Percentiles rank a stretch among this genome's conserved stretches.
Evolutionary conservation across 331 rosid genomes (phyloP).

Genomic region (Quercus tomentella): DNA sequence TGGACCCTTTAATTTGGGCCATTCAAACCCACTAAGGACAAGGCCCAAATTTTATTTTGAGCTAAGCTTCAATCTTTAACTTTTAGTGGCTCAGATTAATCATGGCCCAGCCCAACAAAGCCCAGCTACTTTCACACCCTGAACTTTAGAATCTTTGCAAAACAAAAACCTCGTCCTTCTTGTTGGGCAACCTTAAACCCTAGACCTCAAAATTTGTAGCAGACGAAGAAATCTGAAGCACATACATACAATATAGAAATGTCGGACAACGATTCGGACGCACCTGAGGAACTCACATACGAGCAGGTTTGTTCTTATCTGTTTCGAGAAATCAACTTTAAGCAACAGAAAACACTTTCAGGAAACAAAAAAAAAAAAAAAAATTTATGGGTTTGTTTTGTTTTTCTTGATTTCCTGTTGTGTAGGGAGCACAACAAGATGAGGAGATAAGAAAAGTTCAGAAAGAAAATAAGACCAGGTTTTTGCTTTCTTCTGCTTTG

Average conservation of each 20-base stretch:
- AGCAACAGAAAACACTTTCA: background rate
- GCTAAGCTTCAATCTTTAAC: background rate
- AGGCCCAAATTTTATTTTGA: background rate
- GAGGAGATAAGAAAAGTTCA: constrained; percentile 48
- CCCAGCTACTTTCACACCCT: background rate
- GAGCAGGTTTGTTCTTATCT: constrained; percentile 55
- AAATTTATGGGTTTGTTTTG: background rate
- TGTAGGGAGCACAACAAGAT: constrained; percentile 61
- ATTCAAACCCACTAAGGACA: too few species aligned
- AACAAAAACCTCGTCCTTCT: background rate
- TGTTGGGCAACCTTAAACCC: constrained; percentile 35
- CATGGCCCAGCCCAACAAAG: background rate
- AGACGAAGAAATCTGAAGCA: constrained; percentile 3
- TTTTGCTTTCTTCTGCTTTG: background rate
- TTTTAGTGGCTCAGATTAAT: background rate
- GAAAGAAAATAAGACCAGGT: constrained; percentile 59
- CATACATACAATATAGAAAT: constrained; percentile 13
- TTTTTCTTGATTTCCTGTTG: background rate
- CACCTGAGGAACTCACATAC: constrained; percentile 82
- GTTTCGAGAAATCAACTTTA: background rate
- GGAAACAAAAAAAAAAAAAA: background rate
- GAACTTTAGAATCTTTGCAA: background rate
- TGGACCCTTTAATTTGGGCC: background rate
- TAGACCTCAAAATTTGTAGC: constrained; percentile 2
- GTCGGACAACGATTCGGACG: constrained; percentile 65